phyloP scores from a whole-genome alignment of 352 stramenopile genomes.

The Stephanocyclus meneghinianus region DNA sequence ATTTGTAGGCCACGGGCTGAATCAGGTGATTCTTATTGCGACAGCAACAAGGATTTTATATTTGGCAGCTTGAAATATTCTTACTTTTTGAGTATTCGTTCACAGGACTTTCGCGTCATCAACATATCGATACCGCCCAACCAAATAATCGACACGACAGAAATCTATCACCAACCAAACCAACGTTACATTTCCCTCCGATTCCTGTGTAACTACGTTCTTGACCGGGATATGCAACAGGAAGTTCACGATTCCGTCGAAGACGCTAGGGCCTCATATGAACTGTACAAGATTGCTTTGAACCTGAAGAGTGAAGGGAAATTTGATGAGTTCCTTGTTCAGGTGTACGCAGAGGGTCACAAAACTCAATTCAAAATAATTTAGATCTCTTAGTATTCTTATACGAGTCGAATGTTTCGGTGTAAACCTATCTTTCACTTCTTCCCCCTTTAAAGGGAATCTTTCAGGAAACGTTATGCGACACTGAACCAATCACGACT shows the following conservation, averaged over 20 bases:
- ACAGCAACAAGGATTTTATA: background rate
- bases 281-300: slow-evolving; percentile 85
- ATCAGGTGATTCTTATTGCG: slow-evolving; percentile 45
- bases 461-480: too few relatives aligned
- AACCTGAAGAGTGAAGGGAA: slow-evolving; percentile 78
- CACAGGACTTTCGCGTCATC: slow-evolving; percentile 85
- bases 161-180: slow-evolving; percentile 86
- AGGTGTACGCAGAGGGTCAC: slow-evolving; percentile 81
- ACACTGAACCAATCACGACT: too few relatives aligned
- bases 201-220: slow-evolving; percentile 87
- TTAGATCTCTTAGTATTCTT: background rate
- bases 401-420: background rate
- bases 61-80: background rate
- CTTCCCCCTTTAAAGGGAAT: background rate
- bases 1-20: slow-evolving; percentile 85
- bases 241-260: slow-evolving; percentile 90
- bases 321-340: slow-evolving; percentile 73
- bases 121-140: slow-evolving; percentile 87
- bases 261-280: slow-evolving; percentile 85
- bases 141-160: slow-evolving; percentile 89
- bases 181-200: slow-evolving; percentile 87
- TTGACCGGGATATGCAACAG: slow-evolving; percentile 88
- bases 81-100: background rate
- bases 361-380: slow-evolving; percentile 61
- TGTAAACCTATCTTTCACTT: background rate